Evolutionary conservation across 2,329 filamentous ascomycete genomes (phyloP), one percentile per base, ranked within the genome.

Genomic region (Rutstroemia sydowiana): DNA sequence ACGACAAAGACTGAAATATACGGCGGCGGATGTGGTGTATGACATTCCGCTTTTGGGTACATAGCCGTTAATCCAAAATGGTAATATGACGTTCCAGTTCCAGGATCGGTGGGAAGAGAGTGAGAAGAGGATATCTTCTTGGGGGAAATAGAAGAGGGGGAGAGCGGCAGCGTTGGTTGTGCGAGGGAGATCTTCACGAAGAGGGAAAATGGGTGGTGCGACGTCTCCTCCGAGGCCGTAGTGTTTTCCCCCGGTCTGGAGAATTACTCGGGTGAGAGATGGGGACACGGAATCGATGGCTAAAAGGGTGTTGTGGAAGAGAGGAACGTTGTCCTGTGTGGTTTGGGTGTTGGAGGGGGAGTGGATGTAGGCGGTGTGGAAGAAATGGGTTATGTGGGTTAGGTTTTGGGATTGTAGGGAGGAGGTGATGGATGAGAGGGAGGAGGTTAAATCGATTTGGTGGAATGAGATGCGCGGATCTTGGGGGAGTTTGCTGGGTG

Each of bases 41-140:
- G 20, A 34, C 16, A 34, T 36, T 3, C 30, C 30, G 1, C 30
- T 28, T 16, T 11, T 14, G 5, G n/a, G 20, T 3, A 30, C 40
- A 11, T 50, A 50, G 2, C 48, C 48, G 8, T 41, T 44, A 18
- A 50, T 45, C 48, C 48, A 50, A 30, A 50, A 50, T 7, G 48
- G 48, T 16, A 50, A 40, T 2, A 31, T 50, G 14, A 50, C 21
- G 13, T 45, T 50, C 48, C 48, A 50, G 9, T 3, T 30, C 48
- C 48, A 50, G 11, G n/a, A 3, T 11, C 40, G 39, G 8, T 34
- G 3, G 16, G 6, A 11, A 2, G 39, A 13, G 16, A 50, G 26
- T 9, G 39, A 16, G 20, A 11, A 45, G 8, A 50, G 48, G 10
- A 36, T 32, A 18, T 50, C 48, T 36, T 50, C 48, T n/a, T 50